Conservation (phyloP, 352 stramenopile genomes). For the Pythium dissimile region DNA sequence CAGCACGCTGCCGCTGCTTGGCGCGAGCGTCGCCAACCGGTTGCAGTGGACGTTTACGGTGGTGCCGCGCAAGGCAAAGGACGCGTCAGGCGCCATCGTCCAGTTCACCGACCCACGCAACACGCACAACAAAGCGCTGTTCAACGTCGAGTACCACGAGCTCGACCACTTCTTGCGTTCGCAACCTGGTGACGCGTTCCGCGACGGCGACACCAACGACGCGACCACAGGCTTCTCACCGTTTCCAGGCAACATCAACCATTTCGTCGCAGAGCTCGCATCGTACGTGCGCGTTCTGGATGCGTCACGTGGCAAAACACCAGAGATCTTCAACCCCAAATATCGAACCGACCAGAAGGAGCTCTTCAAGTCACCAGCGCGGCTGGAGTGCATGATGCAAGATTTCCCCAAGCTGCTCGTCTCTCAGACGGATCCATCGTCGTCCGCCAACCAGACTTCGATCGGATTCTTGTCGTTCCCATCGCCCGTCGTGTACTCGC, state of each 20-base stretch:
- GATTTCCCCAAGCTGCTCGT: slow-evolving; percentile 67
- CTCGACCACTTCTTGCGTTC: slow-evolving; percentile 64
- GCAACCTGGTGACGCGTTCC: slow-evolving; percentile 35
- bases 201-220: slow-evolving; percentile 62
- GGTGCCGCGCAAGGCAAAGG: slow-evolving; percentile 92
- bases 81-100: slow-evolving; percentile 78
- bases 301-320: slow-evolving; percentile 46
- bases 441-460: background rate
- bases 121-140: slow-evolving; percentile 29
- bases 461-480: slow-evolving; percentile 58
- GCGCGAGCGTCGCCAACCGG: slow-evolving; percentile 77
- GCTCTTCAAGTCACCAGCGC: slow-evolving; percentile 61
- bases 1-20: slow-evolving; percentile 86
- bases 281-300: slow-evolving; percentile 50
- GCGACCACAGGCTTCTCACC: slow-evolving; percentile 44
- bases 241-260: slow-evolving; percentile 78
- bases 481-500: slow-evolving; percentile 59
- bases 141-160: slow-evolving; percentile 79
- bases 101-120: slow-evolving; percentile 33
- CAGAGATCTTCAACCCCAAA: slow-evolving; percentile 76
- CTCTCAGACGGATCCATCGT: slow-evolving; percentile 15
- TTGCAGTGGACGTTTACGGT: slow-evolving; percentile 93
- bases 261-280: slow-evolving; percentile 49
- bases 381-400: slow-evolving; percentile 81
- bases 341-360: slow-evolving; percentile 28